Base-by-base conservation (phyloP, 2,329 filamentous ascomycete genomes). In the Neurospora sp. region DNA sequence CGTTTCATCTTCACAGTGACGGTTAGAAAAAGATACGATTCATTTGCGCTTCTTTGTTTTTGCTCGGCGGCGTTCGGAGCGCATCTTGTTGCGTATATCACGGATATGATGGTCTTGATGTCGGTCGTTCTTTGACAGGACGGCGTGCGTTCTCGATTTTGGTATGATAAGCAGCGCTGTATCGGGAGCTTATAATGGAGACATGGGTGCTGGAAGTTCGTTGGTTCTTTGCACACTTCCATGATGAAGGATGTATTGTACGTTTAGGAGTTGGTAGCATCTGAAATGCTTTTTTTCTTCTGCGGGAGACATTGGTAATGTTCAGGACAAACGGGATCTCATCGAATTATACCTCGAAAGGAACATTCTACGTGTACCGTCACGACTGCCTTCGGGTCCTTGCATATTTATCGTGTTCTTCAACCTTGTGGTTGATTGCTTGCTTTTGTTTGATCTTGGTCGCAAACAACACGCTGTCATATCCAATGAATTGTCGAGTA, bases 1-100 rank as follows among this genome's bases (percentile, higher is more conserved):
- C 39, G 66, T 52, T 68, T 52, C 1, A 28, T 28, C 4, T 28
- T 28, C 28, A 8, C 70, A 73, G 72, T 69, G 71, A 72, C 43
- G 72, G 72, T 36, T 62, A 62, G 13, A 28, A 9, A 33, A 33
- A 13, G 9, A 69, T 67, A 68, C 69, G 38, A 68, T 69, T 17
- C 42, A 19, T 19, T n/a, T n/a, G n/a, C n/a, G n/a, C n/a, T 23
- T 23, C 23, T 23, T 23, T 23, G 23, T 23, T 23, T 23, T 23
- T 23, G 23, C 23, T 23, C 23, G 23, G 23, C 11, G 66, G 36
- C 46, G n/a, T 39, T 38, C 33, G 23, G 52, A 36, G 52, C 52
- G 13, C 52, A 62, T 33, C 46, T 62, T 28, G 4, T 2, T 62
- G 28, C 28, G 52, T n/a, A 62, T n/a, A 62, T 62, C 8, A 62